Evolutionary conservation across 2,329 filamentous ascomycete genomes (phyloP).

Genomic region (Ophiostoma sp.): DNA sequence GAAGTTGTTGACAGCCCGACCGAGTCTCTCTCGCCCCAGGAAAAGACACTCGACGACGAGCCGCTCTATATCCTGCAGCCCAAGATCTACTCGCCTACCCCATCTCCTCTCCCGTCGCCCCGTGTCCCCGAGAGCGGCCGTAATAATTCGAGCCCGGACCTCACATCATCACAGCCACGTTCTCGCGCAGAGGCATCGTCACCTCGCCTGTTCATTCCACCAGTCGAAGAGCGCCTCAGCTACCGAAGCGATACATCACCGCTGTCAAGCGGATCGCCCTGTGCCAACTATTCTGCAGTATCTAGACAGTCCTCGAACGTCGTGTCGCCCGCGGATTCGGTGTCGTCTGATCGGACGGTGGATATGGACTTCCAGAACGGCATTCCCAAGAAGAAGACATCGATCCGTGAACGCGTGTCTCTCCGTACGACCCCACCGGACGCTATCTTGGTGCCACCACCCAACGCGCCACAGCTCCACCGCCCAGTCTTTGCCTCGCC

Average conservation of each 20-base stretch:
- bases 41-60: constrained; percentile 30
- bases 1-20: neutral
- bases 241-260: constrained; percentile 1
- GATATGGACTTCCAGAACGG: neutral
- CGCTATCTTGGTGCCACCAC: constrained; percentile 55
- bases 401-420: constrained; percentile 56
- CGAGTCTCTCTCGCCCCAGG: neutral
- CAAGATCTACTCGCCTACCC: constrained; percentile 57
- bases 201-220: constrained; percentile 16
- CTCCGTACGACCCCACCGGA: constrained; percentile 54
- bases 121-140: constrained; percentile 37
- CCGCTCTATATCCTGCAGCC: constrained; percentile 57
- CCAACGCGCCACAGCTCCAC: constrained; percentile 40
- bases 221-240: constrained; percentile 19
- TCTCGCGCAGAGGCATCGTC: constrained; percentile 14
- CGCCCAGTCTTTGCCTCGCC: constrained; percentile 36
- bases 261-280: constrained; percentile 4
- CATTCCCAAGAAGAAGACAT: constrained; percentile 40
- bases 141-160: neutral
- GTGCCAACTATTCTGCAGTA: neutral
- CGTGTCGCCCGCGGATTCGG: constrained; percentile 16
- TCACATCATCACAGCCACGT: neutral
- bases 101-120: constrained; percentile 51
- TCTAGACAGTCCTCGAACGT: constrained; percentile 6
- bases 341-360: constrained; percentile 6